A percentile compares a stretch with the other conserved stretches of the same genome.
Conservation (phyloP, 2,329 filamentous ascomycete species). For the Colletotrichum viniferum region DNA sequence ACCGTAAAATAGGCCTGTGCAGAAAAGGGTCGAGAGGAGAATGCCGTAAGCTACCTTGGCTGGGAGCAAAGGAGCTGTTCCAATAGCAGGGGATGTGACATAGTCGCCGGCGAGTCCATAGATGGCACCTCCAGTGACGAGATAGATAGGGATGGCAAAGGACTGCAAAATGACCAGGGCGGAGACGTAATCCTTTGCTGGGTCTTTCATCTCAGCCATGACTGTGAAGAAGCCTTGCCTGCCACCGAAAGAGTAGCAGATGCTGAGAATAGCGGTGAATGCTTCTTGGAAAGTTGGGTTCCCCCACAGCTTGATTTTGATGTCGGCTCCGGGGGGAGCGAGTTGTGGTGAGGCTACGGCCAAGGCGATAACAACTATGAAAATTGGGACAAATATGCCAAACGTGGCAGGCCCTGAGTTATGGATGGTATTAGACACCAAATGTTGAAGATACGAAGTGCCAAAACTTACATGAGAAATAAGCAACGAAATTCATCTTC, state of each 20-base stretch:
- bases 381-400: background rate
- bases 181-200: background rate
- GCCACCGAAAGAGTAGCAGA: background rate
- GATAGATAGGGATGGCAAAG: background rate
- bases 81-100: background rate
- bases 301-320: background rate
- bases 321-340: background rate
- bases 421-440: rapidly evolving
- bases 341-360: background rate
- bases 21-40: background rate
- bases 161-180: background rate
- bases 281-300: background rate
- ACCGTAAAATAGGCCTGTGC: background rate
- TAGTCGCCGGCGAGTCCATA: background rate
- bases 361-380: background rate
- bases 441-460: rapidly evolving
- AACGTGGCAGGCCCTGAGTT: background rate
- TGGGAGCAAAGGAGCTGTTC: background rate
- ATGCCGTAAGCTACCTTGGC: background rate
- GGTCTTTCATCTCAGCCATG: background rate
- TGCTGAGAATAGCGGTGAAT: background rate
- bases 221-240: background rate
- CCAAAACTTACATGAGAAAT: background rate
- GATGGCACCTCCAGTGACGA: background rate
- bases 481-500: background rate